Percentiles rank a stretch among this genome's conserved stretches.
Evolutionary conservation across 345 rosid species (phyloP).

Genomic region (Syzygium aromaticum): DNA sequence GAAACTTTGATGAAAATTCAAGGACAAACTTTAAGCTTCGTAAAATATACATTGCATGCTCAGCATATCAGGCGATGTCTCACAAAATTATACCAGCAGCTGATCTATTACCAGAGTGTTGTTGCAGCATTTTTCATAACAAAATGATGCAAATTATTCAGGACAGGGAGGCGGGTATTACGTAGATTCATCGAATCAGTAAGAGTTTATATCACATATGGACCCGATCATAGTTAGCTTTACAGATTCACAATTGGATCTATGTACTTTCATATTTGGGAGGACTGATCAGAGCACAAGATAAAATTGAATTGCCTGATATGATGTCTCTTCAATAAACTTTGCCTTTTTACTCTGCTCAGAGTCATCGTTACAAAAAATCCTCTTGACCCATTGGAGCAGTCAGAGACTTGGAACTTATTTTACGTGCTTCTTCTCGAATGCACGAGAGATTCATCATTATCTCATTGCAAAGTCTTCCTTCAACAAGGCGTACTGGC

Average conservation of each 20-base stretch:
- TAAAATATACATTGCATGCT: background rate
- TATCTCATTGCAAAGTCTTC: conserved; percentile 66
- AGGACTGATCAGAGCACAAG: background rate
- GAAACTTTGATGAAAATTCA: background rate
- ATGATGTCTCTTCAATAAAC: background rate
- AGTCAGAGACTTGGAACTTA: conserved; percentile 5
- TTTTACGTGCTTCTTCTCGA: conserved; percentile 52
- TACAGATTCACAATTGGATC: background rate
- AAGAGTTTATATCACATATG: background rate
- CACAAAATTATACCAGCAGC: background rate
- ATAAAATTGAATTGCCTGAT: background rate
- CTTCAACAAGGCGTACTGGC: conserved; percentile 73
- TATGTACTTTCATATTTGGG: background rate
- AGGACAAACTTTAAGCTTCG: background rate
- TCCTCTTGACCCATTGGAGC: background rate
- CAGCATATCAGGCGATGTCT: background rate
- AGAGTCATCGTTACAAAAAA: background rate
- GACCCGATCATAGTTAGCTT: background rate
- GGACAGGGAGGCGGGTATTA: background rate
- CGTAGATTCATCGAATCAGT: background rate
- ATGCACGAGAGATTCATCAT: conserved; percentile 56
- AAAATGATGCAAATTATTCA: background rate
- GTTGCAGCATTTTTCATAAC: background rate
- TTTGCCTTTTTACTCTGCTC: background rate
- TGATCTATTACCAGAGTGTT: background rate